Conservation (phyloP, 106 monocot species). For the Dendrobium catenatum region DNA sequence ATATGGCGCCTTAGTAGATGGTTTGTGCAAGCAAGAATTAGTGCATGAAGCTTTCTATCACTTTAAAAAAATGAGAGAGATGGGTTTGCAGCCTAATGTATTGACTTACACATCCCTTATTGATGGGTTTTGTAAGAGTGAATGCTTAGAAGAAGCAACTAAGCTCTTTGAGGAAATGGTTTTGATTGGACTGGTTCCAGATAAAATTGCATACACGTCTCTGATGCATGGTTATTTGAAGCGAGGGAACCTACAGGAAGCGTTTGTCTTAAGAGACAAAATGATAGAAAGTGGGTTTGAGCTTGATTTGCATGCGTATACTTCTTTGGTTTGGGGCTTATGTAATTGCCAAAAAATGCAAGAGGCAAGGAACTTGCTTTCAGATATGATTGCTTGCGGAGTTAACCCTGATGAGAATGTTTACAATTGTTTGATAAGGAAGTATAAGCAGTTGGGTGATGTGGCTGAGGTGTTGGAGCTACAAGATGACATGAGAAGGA, state of each 20-base stretch:
- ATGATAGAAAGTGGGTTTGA: conserved; percentile 63
- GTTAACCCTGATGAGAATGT: conserved; percentile 60
- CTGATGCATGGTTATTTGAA: conserved; percentile 72
- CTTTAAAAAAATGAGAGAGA: conserved; percentile 61
- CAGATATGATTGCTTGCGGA: conserved; percentile 53
- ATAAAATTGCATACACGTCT: conserved; percentile 66
- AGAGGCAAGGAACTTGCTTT: conserved; percentile 55
- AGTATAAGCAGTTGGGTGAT: conserved; percentile 52
- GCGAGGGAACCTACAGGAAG: conserved; percentile 55
- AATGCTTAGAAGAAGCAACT: conserved; percentile 36
- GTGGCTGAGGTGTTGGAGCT: conserved; percentile 36
- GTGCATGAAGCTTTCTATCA: conserved; percentile 60
- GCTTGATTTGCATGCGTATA: conserved; percentile 58
- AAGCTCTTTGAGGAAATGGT: conserved; percentile 70
- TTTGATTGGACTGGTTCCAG: conserved; percentile 43
- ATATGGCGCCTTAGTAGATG: conserved; percentile 78
- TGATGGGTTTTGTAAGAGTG: conserved; percentile 75
- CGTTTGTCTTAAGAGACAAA: conserved; percentile 49
- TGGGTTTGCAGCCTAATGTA: conserved; percentile 66
- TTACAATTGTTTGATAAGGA: conserved; percentile 73
- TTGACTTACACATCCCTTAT: conserved; percentile 58
- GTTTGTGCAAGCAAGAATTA: conserved; percentile 78
- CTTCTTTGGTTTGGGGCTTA: conserved; percentile 70
- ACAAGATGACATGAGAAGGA: conserved; percentile 55
- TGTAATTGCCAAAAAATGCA: conserved; percentile 49